These are phyloP conservation scores for Cyclostephanos invisitatus DNA, from an alignment of 108 stramenopile species.

Conservation along the genomic window DNA sequence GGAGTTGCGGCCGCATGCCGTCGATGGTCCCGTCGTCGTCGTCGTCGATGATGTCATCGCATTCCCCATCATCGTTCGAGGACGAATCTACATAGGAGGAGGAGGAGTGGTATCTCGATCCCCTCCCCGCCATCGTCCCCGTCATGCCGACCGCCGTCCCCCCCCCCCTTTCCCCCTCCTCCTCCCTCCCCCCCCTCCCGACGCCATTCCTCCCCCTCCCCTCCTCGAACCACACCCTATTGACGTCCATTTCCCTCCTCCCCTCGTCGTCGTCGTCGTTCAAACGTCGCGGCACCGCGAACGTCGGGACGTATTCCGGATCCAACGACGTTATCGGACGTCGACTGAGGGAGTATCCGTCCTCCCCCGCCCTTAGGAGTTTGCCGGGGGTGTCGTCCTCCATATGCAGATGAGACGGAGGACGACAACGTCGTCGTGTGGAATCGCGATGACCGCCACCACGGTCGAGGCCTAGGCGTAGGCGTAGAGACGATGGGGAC, in stretches of 20 bases:
- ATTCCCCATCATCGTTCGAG: too few relatives aligned
- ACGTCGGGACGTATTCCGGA: conserved; percentile 61
- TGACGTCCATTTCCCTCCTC: not conserved
- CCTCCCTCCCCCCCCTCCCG: conserved; percentile 11
- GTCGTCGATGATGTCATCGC: too few relatives aligned
- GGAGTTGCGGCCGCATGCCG: too few relatives aligned
- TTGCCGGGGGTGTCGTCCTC: too few relatives aligned
- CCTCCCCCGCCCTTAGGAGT: conserved; percentile 71
- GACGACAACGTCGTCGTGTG: too few relatives aligned
- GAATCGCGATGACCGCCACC: too few relatives aligned
- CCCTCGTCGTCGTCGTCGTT: conserved; percentile 29
- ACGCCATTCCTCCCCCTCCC: not conserved
- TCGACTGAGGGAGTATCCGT: conserved; percentile 73
- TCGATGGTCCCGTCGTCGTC: too few relatives aligned
- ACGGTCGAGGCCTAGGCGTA: too few relatives aligned
- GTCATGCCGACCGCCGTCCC: not conserved
- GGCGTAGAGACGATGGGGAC: too few relatives aligned
- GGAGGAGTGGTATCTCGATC: conserved; percentile 12
- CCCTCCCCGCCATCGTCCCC: conserved; percentile 14
- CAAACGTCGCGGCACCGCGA: conserved; percentile 56
- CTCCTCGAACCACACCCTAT: conserved; percentile 29
- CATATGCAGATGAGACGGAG: too few relatives aligned
- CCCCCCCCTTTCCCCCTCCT: not conserved
- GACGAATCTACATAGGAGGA: too few relatives aligned
- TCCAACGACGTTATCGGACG: conserved; percentile 71